Base-by-base conservation (phyloP, 331 rosid species). In the Rhamnella rubrinervis region DNA sequence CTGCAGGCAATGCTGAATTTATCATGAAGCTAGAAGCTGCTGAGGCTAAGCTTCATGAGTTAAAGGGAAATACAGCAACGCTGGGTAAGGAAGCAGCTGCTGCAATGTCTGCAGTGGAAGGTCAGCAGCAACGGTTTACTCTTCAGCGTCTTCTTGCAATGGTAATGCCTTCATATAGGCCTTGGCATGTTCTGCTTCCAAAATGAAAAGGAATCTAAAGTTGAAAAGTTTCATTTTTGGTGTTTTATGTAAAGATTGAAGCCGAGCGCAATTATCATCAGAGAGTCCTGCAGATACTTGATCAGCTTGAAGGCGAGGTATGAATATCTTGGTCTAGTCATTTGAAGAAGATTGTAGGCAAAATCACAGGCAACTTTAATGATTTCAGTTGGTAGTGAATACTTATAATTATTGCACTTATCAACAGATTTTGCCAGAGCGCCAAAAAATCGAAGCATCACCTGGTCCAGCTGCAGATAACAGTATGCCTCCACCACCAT, bases 81-180 rank as follows among this genome's bases (percentile, higher is more conserved):
- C 71, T 91, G 77, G 97, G 97, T 62, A 91, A 91, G 85, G 96
- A 91, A 75, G 96, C 97, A 1, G 83, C 88, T 71, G 96, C 97
- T 25, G 93, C 97, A 31, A 85, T 91, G 97, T 81, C 93, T 52
- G 93, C 97, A 76, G 96, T 89, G 44, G 97, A 91, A 87, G 91
- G 88, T 38, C 97, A 91, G 77, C 97, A 91, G 56, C 97, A 91
- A 83, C 83, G 97, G 77, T 77, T 89, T 73, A 91, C 97, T 55
- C 97, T 91, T 67, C 97, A 88, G 80, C 89, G 96, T 39, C 90
- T 91, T 75, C 85, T 91, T 78, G 88, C 89, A 49, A 88, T 87
- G 97, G 97, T 91, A 91, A 73, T 60, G 46, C 52, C 25, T 52
- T 70, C 70, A 53, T 73, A 26, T 26, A 20, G 52, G 1, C 44